Conservation (phyloP, 1,139 yeast species). For the Geotrichum phurueaensis region DNA sequence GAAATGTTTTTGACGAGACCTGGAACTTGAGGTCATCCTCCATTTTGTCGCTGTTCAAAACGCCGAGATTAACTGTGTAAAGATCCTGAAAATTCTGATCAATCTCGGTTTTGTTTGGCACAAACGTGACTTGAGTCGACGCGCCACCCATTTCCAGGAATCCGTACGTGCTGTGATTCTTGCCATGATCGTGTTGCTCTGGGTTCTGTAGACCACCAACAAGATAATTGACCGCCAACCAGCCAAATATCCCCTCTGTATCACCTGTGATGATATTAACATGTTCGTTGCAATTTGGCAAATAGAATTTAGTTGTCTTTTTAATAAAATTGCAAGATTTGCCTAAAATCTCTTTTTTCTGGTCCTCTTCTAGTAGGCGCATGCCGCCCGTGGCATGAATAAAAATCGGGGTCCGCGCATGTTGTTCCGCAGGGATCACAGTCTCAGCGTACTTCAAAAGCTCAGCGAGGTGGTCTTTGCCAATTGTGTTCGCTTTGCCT, state of each 20-base stretch:
- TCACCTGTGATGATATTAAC: constrained; percentile 70
- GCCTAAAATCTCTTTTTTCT: constrained; percentile 38
- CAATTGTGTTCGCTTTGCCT: constrained; percentile 46
- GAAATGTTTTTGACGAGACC: constrained; percentile 59
- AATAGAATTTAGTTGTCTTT: constrained; percentile 48
- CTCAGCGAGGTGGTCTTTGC: constrained; percentile 50
- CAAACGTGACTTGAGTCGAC: constrained; percentile 76
- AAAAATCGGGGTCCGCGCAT: constrained; percentile 67
- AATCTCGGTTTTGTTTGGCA: constrained; percentile 55
- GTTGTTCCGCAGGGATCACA: constrained; percentile 61
- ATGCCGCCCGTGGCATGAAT: constrained; percentile 79
- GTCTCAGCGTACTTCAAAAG: constrained; percentile 50
- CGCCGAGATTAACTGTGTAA: constrained; percentile 45
- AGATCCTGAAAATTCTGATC: constrained; percentile 51
- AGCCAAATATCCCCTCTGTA: constrained; percentile 73
- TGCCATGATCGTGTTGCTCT: constrained; percentile 45
- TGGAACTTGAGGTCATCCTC: constrained; percentile 34
- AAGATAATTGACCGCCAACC: constrained; percentile 71
- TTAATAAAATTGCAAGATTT: constrained; percentile 53
- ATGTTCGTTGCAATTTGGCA: constrained; percentile 49
- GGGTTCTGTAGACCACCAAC: constrained; percentile 54
- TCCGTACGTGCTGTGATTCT: constrained; percentile 59
- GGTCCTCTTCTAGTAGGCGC: constrained; percentile 55
- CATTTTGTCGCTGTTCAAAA: constrained; percentile 32
- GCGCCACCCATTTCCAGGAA: constrained; percentile 87